Conservation (phyloP, 225 moss, liverwort and hornwort genomes). For the Ulota crispa region DNA sequence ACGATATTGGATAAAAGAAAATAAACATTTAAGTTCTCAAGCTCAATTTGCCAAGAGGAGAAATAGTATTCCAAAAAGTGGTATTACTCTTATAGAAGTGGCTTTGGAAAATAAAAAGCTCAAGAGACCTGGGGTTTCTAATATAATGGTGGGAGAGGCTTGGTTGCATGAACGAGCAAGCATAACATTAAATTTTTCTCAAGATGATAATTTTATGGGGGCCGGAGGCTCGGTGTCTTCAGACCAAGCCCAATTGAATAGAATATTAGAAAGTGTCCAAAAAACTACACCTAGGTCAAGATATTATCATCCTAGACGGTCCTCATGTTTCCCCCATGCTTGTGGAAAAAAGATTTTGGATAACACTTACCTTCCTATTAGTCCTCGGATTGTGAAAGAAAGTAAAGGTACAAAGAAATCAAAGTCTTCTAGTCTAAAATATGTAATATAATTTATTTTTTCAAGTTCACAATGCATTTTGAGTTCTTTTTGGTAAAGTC, state of each 20-base stretch:
- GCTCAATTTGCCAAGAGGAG: background rate
- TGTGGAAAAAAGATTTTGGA: background rate
- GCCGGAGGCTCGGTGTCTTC: background rate
- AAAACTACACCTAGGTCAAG: background rate
- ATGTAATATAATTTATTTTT: background rate
- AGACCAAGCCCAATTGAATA: background rate
- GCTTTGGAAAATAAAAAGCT: constrained; percentile 13
- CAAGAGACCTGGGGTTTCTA: background rate
- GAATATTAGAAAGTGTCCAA: background rate
- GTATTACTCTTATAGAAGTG: constrained; percentile 19
- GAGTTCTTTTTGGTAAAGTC: background rate
- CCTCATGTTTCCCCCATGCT: constrained; percentile 11
- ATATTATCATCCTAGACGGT: constrained; percentile 29
- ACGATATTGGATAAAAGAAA: constrained; percentile 60
- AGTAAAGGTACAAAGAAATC: background rate
- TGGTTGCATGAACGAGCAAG: constrained; percentile 26
- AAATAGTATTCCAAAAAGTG: constrained; percentile 12
- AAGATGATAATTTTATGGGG: constrained; percentile 24
- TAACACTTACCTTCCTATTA: constrained; percentile 2
- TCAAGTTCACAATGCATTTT: background rate
- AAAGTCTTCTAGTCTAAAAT: constrained; percentile 13
- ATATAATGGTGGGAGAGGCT: constrained; percentile 12
- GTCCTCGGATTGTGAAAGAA: constrained; percentile 4
- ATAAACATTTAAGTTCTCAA: background rate
- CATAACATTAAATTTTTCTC: constrained; percentile 16